Evolutionary conservation across 176 grass and related monocot species (phyloP), one percentile per base, ranked within the genome.

Genomic region (Aegilops speltoides): DNA sequence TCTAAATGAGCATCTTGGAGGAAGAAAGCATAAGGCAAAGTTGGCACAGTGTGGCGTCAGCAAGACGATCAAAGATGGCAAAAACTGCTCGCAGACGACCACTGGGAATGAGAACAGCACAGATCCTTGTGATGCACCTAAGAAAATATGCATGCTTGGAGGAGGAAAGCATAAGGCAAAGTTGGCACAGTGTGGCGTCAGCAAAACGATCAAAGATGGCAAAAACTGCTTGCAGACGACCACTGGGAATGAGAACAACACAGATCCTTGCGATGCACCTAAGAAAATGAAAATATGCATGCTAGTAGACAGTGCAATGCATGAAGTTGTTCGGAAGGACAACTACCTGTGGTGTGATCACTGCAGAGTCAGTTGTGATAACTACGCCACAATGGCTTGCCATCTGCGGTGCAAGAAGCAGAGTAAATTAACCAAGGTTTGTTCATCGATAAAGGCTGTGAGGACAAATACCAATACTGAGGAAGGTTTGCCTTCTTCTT

Each of bases 351-450:
- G 83, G 83, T 91, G 89, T 13, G 84, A 84, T 64, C 45, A 60
- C 29, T 90, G 88, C 88, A 79, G 66, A 34, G 17, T 91, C n/a
- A 86, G 63, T 52, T 88, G 88, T 29, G 57, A 70, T 33, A 93
- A 22, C 50, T 36, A 12, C 0, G 6, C 56, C 3, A 59, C 48
- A 29, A 88, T 93, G 89, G 61, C 73, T 76, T 75, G 76, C 28
- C 92, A 93, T 86, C 79, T 91, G 38, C 61, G 48, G 22, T 83
- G 88, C 28, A 90, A 81, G 75, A 91, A 86, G 76, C 88, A 91
- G n/a, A 83, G 63, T 73, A 56, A 60, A 38, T 67, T 67, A 64
- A 68, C 61, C 38, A 91, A 91, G 63, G 67, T 84, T 29, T 91
- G 85, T 85, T 50, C 2, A 52, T 68, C 76, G 2, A 87, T 91